These are phyloP conservation scores for Penicillium coffeae DNA, from an alignment of 495 filamentous ascomycete genomes.

Conservation along the genomic window DNA sequence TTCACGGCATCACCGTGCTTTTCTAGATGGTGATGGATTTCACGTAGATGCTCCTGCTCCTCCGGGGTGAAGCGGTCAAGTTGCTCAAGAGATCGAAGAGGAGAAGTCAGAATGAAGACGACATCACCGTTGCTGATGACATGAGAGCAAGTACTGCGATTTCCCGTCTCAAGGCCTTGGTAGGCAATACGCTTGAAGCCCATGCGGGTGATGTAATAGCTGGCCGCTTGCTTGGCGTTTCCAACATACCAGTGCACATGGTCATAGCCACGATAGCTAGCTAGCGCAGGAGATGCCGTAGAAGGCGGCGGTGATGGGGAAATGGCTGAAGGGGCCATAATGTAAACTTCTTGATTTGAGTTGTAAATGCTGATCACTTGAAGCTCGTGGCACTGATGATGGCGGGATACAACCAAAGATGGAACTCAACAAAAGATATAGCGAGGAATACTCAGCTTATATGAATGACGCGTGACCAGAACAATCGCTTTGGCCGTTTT, in stretches of 20 bases:
- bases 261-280: slow-evolving; percentile 77
- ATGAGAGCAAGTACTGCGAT: slow-evolving; percentile 68
- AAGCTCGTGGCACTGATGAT: too few relatives aligned
- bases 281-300: slow-evolving; percentile 21
- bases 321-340: slow-evolving; percentile 72
- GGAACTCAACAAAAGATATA: too few relatives aligned
- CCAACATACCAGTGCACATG: slow-evolving; percentile 92
- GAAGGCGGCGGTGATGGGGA: slow-evolving; percentile 47
- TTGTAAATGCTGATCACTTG: background rate
- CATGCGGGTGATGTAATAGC: slow-evolving; percentile 79
- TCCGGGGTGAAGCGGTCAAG: slow-evolving; percentile 44
- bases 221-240: slow-evolving; percentile 89
- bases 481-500: too few relatives aligned
- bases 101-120: slow-evolving; percentile 80
- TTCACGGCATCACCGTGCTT: slow-evolving; percentile 87
- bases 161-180: slow-evolving; percentile 81
- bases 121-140: slow-evolving; percentile 75
- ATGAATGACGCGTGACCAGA: too few relatives aligned
- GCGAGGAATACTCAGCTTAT: too few relatives aligned
- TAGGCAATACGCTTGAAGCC: slow-evolving; percentile 80
- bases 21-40: slow-evolving; percentile 73
- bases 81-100: slow-evolving; percentile 59
- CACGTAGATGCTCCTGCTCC: slow-evolving; percentile 56
- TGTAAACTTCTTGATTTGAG: background rate
- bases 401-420: too few relatives aligned